Conservation (phyloP, 129 eudicot genomes). For the Daucus carota region DH1_v3.0 NC_030384.2:44425001-44425500, state of each 20-base stretch:
- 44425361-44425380: neutral
- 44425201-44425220: neutral
- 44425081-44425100: neutral
- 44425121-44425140: neutral
- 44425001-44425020: conserved; percentile 99
- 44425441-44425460: neutral
- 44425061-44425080: neutral
- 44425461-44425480: neutral
- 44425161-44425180: neutral
- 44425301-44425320: neutral
- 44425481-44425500: neutral
- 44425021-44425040: conserved; percentile 95
- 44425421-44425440: neutral
- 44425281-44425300: neutral
- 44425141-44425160: neutral
- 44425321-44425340: conserved; percentile 1
- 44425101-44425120: neutral
- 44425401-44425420: neutral
- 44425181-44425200: neutral
- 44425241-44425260: neutral
- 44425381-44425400: neutral
- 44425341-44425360: neutral
- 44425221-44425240: neutral
- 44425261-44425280: neutral
- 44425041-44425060: conserved; percentile 19